Base-by-base conservation (phyloP, 2,329 filamentous ascomycete species). In the Aspergillus bombycis region DNA sequence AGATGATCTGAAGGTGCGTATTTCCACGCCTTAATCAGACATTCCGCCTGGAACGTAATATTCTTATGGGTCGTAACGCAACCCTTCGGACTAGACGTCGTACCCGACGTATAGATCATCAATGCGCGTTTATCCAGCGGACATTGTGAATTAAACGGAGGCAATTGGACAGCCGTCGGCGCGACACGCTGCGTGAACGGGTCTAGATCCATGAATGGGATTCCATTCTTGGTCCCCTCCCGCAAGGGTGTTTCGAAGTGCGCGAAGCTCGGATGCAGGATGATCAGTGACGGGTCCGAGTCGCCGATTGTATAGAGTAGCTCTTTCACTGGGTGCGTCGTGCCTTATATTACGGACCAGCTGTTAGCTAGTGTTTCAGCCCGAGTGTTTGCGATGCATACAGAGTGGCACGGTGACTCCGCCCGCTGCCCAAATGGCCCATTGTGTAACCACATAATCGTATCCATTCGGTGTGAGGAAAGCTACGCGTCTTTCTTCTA, bases 41-140 rank as follows among this genome's bases (percentile, higher is more conserved):
- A 72, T 59, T 64, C 65, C 1, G 72, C 73, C 55, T 76, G 74
- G 61, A 76, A 76, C 3, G 70, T 76, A 46, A 76, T 77, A 48
- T 75, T 80, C 58, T 77, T 77, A 61, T 81, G 79, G 4, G 79
- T 81, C 3, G 78, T 79, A 16, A 81, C 77, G 62, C 78, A 80
- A 30, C 79, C 79, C 62, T 80, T 79, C n/a, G 79, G 78, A 19
- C 74, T 77, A 3, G 75, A 76, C 0, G 78, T 79, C 10, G 79
- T 80, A 28, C 78, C 78, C 19, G 77, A 79, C 2, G 78, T 80
- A 64, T 80, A 80, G 61, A 80, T 80, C 71, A 80, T 80, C 54
- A 80, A 67, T 1, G 78, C 78, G 26, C 76, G 72, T 46, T 77
- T 71, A 19, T 70, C 69, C 10, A 75, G 61, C 2, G 69, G 65